A percentile compares a stretch with the other conserved stretches of the same genome.
Evolutionary conservation across 2,329 filamentous ascomycete genomes (phyloP).

Genomic region (Xylariaceae sp.): DNA sequence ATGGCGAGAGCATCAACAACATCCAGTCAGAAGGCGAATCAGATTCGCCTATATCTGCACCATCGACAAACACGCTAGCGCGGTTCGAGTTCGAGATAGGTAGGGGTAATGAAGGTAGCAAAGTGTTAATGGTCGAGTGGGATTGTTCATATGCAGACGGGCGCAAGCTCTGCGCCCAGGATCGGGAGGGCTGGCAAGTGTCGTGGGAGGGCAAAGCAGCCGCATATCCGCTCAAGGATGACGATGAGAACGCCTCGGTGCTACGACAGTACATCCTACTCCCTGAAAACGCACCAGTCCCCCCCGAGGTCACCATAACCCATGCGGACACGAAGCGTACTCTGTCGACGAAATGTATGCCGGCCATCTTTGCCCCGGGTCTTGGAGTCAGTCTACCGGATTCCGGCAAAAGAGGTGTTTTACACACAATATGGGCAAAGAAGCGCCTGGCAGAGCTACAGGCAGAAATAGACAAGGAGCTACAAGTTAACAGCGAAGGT

Average conservation of each 20-base stretch:
- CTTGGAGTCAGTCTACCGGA: slow-evolving; percentile 61
- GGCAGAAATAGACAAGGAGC: slow-evolving; percentile 69
- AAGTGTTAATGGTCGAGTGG: slow-evolving; percentile 93
- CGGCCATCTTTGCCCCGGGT: slow-evolving; percentile 77
- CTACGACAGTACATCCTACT: slow-evolving; percentile 75
- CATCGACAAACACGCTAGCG: slow-evolving; percentile 55
- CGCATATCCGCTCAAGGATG: slow-evolving; percentile 61
- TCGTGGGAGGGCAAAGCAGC: slow-evolving; percentile 78
- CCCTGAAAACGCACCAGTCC: slow-evolving; percentile 65
- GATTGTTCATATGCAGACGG: slow-evolving; percentile 43
- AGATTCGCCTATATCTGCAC: slow-evolving; percentile 41
- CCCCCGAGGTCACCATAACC: slow-evolving; percentile 63
- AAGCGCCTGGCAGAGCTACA: slow-evolving; percentile 70
- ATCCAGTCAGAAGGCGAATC: slow-evolving; percentile 24
- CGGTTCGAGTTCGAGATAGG: slow-evolving; percentile 83
- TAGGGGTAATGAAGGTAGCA: slow-evolving; percentile 75
- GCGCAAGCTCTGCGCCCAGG: slow-evolving; percentile 28
- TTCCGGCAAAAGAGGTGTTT: slow-evolving; percentile 70
- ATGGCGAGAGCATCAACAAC: slow-evolving; percentile 4
- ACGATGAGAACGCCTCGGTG: slow-evolving; percentile 36
- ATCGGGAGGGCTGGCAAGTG: slow-evolving; percentile 58
- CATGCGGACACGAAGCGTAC: slow-evolving; percentile 35
- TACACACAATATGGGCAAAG: slow-evolving; percentile 89
- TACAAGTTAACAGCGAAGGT: slow-evolving; percentile 69
- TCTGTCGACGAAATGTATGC: slow-evolving; percentile 68